Conservation (phyloP, 805 yeast genomes). For the Monosporozyma yasuniensis region DNA sequence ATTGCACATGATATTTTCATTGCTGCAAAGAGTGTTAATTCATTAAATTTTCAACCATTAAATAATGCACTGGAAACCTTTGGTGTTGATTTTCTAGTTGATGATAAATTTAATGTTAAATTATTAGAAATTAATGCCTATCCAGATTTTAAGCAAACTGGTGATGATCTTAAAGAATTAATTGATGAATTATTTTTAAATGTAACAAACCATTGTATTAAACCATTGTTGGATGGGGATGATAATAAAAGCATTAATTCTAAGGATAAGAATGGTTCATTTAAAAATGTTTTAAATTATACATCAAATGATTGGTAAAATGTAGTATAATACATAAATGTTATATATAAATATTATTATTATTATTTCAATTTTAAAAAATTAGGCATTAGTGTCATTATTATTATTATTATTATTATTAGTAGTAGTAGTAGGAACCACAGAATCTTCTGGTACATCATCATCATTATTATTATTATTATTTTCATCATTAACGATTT, state of each 20-base stretch:
- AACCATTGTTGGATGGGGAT: constrained; percentile 36
- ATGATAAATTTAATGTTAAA: constrained; percentile 42
- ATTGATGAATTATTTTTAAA: constrained; percentile 60
- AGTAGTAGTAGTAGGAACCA: not conserved
- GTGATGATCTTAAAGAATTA: constrained; percentile 55
- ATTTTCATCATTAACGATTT: constrained; percentile 14
- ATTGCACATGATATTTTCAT: constrained; percentile 62
- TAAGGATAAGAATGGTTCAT: constrained; percentile 10
- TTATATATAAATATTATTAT: not conserved
- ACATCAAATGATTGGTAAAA: constrained; percentile 31
- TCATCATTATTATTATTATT: not conserved
- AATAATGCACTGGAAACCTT: constrained; percentile 75
- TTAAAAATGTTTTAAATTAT: constrained; percentile 36
- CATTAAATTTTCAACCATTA: constrained; percentile 76
- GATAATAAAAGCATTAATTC: constrained; percentile 6
- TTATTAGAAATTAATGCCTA: constrained; percentile 84
- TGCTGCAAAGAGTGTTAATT: constrained; percentile 76
- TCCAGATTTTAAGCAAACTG: constrained; percentile 97
- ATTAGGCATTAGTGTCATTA: not conserved
- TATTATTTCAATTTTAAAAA: too few relatives aligned
- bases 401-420: too few relatives aligned
- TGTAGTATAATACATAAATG: not conserved
- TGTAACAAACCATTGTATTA: constrained; percentile 40
- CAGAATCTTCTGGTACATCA: not conserved
- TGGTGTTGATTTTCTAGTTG: constrained; percentile 83